Conservation (phyloP, 1,284 basidiomycete genomes). For the Thecaphora thlaspeos region DNA sequence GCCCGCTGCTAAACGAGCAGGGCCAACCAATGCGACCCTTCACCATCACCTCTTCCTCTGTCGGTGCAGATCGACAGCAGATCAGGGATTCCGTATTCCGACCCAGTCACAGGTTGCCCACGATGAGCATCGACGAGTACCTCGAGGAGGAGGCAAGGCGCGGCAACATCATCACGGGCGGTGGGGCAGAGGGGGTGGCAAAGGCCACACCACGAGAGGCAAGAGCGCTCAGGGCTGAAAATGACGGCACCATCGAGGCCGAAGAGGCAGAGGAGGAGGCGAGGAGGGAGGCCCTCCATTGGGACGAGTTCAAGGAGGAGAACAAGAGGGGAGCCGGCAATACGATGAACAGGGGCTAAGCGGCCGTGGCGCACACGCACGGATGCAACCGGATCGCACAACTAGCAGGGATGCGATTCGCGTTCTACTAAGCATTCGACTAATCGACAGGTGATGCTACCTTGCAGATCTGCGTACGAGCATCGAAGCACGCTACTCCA, state of each 20-base stretch:
- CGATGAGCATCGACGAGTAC: conserved; percentile 95
- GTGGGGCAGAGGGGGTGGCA: conserved; percentile 72
- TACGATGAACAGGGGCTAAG: conserved; percentile 81
- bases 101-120: conserved; percentile 81
- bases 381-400: no score
- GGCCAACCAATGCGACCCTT: conserved; percentile 54
- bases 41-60: conserved; percentile 36
- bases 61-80: conserved; percentile 54
- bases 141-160: conserved; percentile 78
- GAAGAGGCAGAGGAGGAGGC: conserved; percentile 69
- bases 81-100: conserved; percentile 84
- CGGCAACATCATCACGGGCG: conserved; percentile 82
- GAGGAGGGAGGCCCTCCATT: conserved; percentile 40
- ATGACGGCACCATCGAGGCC: conserved; percentile 74
- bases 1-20: conserved; percentile 37
- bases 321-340: conserved; percentile 75
- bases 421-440: no score
- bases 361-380: no score
- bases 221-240: conserved; percentile 61
- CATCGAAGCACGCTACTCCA: no score
- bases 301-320: conserved; percentile 43
- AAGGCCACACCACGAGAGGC: conserved; percentile 64
- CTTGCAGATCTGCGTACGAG: no score
- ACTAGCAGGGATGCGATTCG: no score
- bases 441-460: no score